Conservation (phyloP, 495 filamentous ascomycete genomes). For the Talaromyces adpressus region DNA sequence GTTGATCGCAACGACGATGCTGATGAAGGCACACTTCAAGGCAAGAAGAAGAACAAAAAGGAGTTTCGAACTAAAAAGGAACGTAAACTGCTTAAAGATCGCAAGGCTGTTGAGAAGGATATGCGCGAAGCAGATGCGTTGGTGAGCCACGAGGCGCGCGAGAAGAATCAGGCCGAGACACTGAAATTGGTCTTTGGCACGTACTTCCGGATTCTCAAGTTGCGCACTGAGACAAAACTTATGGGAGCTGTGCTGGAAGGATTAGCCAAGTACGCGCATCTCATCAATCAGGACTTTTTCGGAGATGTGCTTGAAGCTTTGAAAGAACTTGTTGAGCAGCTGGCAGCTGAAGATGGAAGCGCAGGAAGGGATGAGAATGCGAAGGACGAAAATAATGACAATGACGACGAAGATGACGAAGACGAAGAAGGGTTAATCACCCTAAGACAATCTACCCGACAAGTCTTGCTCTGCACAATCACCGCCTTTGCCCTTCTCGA, state of each 20-base stretch:
- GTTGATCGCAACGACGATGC: constrained; percentile 53
- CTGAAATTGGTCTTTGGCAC: constrained; percentile 90
- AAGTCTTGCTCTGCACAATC: constrained; percentile 87
- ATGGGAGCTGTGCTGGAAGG: constrained; percentile 95
- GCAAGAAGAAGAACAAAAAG: constrained; percentile 69
- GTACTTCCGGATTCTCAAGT: constrained; percentile 91
- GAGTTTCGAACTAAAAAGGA: constrained; percentile 70
- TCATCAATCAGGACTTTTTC: constrained; percentile 98
- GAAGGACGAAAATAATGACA: constrained; percentile 31
- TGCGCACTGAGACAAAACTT: constrained; percentile 58
- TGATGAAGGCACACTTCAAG: constrained; percentile 20
- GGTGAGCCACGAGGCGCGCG: constrained; percentile 85
- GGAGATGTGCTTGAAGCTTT: constrained; percentile 90
- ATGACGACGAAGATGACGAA: constrained; percentile 11
- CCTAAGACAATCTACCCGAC: constrained; percentile 63
- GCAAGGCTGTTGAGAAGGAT: constrained; percentile 82
- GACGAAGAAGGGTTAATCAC: constrained; percentile 21
- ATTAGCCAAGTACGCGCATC: constrained; percentile 81
- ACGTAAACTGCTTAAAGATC: constrained; percentile 70
- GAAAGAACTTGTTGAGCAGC: constrained; percentile 77
- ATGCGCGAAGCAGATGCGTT: constrained; percentile 87
- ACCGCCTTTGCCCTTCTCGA: constrained; percentile 91
- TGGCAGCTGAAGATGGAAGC: constrained; percentile 45
- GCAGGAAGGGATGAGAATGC: constrained; percentile 40
- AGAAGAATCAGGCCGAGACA: constrained; percentile 87